phyloP scores from a whole-genome alignment of 2,329 filamentous ascomycete species.

The Elsinoe ampelina region DNA sequence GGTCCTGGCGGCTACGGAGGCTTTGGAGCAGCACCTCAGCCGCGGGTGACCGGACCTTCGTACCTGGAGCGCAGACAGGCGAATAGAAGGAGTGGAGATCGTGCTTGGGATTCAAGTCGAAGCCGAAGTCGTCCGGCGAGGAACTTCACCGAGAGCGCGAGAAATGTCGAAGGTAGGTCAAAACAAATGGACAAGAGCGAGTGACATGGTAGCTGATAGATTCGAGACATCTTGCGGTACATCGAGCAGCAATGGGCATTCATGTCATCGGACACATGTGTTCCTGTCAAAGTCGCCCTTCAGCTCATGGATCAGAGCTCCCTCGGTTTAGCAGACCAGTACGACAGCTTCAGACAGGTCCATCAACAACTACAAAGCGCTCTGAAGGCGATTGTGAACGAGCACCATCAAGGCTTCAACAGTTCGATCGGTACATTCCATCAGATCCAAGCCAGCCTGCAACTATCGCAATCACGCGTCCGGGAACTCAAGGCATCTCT shows the following conservation, averaged over 20 bases:
- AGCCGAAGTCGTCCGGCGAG: conserved; percentile 25
- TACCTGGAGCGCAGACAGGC: conserved; percentile 36
- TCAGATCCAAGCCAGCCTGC: conserved; percentile 92
- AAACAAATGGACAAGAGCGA: conserved; percentile 9
- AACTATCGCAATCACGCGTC: conserved; percentile 76
- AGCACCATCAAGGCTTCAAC: conserved; percentile 98
- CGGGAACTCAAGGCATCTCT: conserved; percentile 76
- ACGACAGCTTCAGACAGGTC: conserved; percentile 72
- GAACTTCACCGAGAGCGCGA: conserved; percentile 31
- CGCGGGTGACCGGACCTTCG: conserved; percentile 23
- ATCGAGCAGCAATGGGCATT: conserved; percentile 87
- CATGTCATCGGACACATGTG: conserved; percentile 79
- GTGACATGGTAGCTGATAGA: conserved; percentile 15
- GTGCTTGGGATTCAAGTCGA: conserved; percentile 19
- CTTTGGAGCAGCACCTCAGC: conserved; percentile 18
- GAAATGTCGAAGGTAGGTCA: conserved; percentile 34
- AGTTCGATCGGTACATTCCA: conserved; percentile 98
- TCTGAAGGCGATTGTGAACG: conserved; percentile 89
- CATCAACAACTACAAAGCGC: conserved; percentile 86
- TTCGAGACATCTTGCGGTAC: conserved; percentile 58
- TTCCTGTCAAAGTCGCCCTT: conserved; percentile 88
- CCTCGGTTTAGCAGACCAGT: conserved; percentile 80
- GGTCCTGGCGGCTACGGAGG: conserved; percentile 34
- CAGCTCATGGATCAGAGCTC: conserved; percentile 92
- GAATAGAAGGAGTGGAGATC: conserved; percentile 33